Percentiles rank a stretch among this genome's conserved stretches.
Conservation (phyloP, 805 yeast species). For the Zygosaccharomyces pseudorouxii region DNA sequence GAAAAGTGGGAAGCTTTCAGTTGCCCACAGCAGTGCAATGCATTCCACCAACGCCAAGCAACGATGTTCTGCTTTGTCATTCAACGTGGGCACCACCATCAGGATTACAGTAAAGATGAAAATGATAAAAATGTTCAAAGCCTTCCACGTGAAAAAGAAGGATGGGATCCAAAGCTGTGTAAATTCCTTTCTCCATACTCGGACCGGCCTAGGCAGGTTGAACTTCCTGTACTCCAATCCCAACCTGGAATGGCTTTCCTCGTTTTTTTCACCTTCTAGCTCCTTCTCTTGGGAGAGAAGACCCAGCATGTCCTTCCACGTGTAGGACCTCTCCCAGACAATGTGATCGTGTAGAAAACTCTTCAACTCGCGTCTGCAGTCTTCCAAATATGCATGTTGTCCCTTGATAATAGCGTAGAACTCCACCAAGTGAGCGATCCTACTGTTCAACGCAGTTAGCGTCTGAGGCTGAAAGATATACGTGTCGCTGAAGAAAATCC, state of each 20-base stretch:
- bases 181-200: conserved; percentile 25
- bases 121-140: conserved; percentile 46
- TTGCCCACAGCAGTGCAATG: conserved; percentile 81
- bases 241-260: conserved; percentile 19
- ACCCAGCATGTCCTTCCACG: conserved; percentile 93
- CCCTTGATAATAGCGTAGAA: conserved; percentile 49
- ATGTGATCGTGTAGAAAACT: conserved; percentile 78
- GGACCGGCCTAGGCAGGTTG: conserved; percentile 32
- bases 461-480: conserved; percentile 54
- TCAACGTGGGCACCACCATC: conserved; percentile 55
- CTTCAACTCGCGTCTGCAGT: conserved; percentile 51
- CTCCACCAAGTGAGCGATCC: conserved; percentile 48
- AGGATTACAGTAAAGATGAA: conserved; percentile 50
- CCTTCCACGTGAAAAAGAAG: conserved; percentile 43
- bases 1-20: conserved; percentile 88
- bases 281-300: conserved; percentile 52
- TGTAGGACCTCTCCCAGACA: conserved; percentile 94
- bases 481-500: conserved; percentile 43
- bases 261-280: conserved; percentile 11
- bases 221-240: conserved; percentile 33
- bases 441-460: conserved; percentile 44
- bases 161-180: conserved; percentile 43
- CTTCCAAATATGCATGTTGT: conserved; percentile 35
- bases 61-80: conserved; percentile 56
- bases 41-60: conserved; percentile 64